Evolutionary conservation across 2,329 filamentous ascomycete species (phyloP).

Genomic region (Clonostachys sp.): DNA sequence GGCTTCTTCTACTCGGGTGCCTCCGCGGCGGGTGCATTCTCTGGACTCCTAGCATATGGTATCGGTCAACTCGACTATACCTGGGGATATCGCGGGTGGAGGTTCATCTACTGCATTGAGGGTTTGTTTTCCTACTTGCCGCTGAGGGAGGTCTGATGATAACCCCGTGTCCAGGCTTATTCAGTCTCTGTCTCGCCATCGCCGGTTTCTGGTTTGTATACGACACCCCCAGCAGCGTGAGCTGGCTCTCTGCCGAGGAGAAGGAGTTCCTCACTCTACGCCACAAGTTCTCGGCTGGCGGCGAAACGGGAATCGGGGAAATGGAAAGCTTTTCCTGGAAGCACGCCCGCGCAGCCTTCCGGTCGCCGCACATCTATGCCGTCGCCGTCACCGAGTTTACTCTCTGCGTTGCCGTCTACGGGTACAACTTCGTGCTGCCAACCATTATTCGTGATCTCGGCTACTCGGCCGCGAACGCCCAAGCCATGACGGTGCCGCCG

Average conservation of each 20-base stretch:
- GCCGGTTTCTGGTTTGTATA: background rate
- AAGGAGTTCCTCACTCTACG: background rate
- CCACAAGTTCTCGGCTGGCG: background rate
- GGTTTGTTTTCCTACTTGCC: background rate
- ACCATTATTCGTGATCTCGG: constrained; percentile 18
- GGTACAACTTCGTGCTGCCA: constrained; percentile 6
- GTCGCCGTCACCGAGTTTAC: background rate
- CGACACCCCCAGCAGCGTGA: background rate
- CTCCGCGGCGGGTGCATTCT: background rate
- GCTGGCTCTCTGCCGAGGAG: constrained; percentile 6
- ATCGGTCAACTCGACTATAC: constrained; percentile 21
- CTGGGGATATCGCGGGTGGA: constrained; percentile 1
- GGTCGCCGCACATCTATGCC: background rate
- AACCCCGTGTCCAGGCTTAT: no score
- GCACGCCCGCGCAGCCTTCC: background rate
- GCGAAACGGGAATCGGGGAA: background rate
- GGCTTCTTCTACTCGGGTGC: background rate
- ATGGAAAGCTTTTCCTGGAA: background rate
- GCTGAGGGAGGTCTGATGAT: no score
- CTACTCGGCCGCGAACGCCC: constrained; percentile 14
- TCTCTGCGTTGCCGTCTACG: background rate
- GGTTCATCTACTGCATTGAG: constrained; percentile 2
- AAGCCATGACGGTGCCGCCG: constrained; percentile 17
- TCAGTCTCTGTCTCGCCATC: background rate
- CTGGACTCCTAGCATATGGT: constrained; percentile 23